Percentiles rank a stretch among this genome's conserved stretches.
phyloP scores from a whole-genome alignment of 257 asterid species.

The Penstemon davidsonii region DNA sequence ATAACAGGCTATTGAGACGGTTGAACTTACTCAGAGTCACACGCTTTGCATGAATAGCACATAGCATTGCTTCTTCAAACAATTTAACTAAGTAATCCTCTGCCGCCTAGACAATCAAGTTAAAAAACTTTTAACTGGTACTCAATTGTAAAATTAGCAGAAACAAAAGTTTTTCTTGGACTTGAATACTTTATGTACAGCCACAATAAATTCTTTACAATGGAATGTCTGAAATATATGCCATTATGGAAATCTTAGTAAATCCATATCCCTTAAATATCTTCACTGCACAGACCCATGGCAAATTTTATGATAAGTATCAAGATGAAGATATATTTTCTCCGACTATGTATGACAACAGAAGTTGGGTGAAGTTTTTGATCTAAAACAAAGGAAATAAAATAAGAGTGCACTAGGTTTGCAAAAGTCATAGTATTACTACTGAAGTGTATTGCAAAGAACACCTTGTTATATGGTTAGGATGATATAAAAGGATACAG shows the following conservation, averaged over 20 bases:
- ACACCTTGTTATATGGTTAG: not conserved
- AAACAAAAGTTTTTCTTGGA: not conserved
- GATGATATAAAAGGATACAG: not conserved
- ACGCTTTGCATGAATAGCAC: constrained; percentile 95
- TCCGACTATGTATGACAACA: no score
- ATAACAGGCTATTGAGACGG: not conserved
- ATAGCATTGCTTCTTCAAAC: constrained; percentile 85
- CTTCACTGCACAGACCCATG: not conserved
- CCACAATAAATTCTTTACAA: no score
- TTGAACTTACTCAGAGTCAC: constrained; percentile 82
- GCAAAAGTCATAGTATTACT: no score
- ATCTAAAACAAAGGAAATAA: no score
- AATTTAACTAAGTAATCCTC: constrained; percentile 68
- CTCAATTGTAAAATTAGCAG: not conserved
- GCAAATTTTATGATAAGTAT: no score
- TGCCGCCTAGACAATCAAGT: constrained; percentile 58
- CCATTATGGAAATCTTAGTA: not conserved
- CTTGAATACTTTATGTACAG: not conserved
- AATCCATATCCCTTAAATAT: not conserved
- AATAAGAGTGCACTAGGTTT: no score
- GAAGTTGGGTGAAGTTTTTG: no score
- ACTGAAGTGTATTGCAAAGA: no score
- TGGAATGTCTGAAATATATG: not conserved
- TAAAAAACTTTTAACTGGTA: constrained; percentile 15
- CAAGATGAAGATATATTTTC: no score